phyloP scores from a whole-genome alignment of 2,329 filamentous ascomycete species.

The Claviceps sp. region DNA sequence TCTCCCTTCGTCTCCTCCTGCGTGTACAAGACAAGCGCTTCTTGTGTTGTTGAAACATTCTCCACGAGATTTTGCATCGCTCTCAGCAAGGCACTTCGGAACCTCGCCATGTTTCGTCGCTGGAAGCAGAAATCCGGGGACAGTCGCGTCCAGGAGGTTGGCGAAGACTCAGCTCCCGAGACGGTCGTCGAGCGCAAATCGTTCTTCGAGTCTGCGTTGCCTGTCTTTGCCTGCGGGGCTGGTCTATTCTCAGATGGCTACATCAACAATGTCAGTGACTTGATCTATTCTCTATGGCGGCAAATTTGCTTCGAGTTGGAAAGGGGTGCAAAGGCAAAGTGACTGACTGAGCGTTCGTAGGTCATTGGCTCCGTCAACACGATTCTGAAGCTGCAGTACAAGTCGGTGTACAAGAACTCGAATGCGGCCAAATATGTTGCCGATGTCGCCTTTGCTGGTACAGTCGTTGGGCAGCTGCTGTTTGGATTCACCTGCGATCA shows the following conservation, averaged over 20 bases:
- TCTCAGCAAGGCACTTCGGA: no score
- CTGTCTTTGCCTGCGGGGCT: constrained; percentile 77
- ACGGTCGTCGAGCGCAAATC: constrained; percentile 8
- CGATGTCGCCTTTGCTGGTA: constrained; percentile 76
- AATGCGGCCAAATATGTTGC: constrained; percentile 60
- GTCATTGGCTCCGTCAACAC: constrained; percentile 83
- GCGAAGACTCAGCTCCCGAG: constrained; percentile 5
- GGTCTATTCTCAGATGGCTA: constrained; percentile 89
- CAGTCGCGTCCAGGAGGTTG: neutral
- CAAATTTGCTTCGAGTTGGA: no score
- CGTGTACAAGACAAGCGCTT: no score
- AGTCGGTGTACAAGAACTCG: constrained; percentile 52
- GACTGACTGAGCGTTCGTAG: constrained; percentile 22
- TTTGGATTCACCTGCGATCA: constrained; percentile 76
- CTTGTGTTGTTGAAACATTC: no score
- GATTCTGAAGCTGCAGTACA: constrained; percentile 56
- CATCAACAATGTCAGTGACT: constrained; percentile 57
- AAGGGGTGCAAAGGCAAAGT: neutral
- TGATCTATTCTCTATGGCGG: no score
- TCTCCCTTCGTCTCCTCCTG: neutral
- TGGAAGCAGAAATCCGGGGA: neutral
- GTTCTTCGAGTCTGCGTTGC: constrained; percentile 26
- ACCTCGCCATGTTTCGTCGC: neutral
- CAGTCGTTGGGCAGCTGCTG: constrained; percentile 65
- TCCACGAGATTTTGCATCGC: no score